Percentiles rank a stretch among this genome's conserved stretches.
These are phyloP conservation scores for Luffa acutangula DNA, from an alignment of 306 rosid species.

Conservation along the genomic window DNA sequence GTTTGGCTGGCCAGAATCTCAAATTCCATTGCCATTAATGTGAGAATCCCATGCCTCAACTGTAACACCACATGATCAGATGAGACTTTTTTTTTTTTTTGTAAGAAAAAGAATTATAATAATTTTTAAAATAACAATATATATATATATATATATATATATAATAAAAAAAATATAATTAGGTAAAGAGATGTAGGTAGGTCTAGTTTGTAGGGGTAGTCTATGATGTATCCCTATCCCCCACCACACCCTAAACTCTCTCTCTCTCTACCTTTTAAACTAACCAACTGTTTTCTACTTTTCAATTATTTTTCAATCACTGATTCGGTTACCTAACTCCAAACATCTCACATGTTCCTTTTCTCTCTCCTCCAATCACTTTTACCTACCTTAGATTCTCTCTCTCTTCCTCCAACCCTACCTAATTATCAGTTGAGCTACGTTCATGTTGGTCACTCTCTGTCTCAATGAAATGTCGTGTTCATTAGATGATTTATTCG, in stretches of 20 bases:
- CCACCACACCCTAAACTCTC: conserved; percentile 12
- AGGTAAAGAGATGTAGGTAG: neutral
- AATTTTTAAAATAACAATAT: no score
- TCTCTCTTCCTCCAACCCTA: neutral
- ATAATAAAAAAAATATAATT: no score
- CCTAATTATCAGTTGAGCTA: no score
- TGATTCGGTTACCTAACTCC: conserved; percentile 38
- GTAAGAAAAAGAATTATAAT: no score
- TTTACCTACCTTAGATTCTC: neutral
- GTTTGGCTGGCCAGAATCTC: conserved; percentile 22
- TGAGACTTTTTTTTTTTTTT: no score
- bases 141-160: neutral
- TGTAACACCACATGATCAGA: conserved; percentile 23
- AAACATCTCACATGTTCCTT: conserved; percentile 35
- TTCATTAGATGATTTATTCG: no score
- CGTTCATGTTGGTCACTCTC: no score
- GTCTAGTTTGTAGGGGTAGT: neutral
- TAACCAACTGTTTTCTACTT: conserved; percentile 17
- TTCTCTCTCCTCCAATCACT: neutral
- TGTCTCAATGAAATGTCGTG: no score
- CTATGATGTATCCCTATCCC: conserved; percentile 5
- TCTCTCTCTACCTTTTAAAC: conserved; percentile 18
- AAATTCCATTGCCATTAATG: conserved; percentile 24
- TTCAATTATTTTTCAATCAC: conserved; percentile 6
- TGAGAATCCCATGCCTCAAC: conserved; percentile 24